phyloP scores from a whole-genome alignment of 106 monocot species.

The Allium cepa region DNA sequence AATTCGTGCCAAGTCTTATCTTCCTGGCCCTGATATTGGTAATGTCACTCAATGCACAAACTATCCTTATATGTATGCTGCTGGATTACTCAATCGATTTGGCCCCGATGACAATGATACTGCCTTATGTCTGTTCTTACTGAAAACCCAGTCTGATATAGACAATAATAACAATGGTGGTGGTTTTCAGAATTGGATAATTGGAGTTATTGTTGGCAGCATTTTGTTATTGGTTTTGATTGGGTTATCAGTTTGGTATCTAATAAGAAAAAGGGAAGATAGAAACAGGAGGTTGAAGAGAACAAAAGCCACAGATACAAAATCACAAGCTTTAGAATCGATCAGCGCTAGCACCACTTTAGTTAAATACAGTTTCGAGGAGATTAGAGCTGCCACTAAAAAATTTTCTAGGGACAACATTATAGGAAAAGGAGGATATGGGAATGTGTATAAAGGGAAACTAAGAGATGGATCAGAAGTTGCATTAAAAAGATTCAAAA shows the following conservation, averaged over 20 bases:
- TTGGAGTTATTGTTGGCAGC: conserved; percentile 18
- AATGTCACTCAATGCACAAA: conserved; percentile 61
- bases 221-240: conserved; percentile 1
- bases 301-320: neutral
- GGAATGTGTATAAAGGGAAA: conserved; percentile 64
- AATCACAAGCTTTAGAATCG: conserved; percentile 20
- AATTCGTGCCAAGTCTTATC: conserved; percentile 34
- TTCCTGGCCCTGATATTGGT: conserved; percentile 32
- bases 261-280: conserved; percentile 1
- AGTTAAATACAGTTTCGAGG: conserved; percentile 58
- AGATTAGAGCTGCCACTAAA: conserved; percentile 57
- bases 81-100: conserved; percentile 29
- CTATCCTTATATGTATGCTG: conserved; percentile 70
- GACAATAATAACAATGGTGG: neutral
- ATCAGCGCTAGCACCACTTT: conserved; percentile 56
- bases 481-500: conserved; percentile 82
- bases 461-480: conserved; percentile 47
- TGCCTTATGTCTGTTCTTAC: conserved; percentile 53
- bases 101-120: conserved; percentile 50
- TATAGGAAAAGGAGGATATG: conserved; percentile 73
- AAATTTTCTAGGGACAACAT: conserved; percentile 69
- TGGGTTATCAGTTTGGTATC: neutral
- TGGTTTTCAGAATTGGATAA: conserved; percentile 19
- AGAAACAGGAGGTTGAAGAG: conserved; percentile 1
- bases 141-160: conserved; percentile 5